Evolutionary conservation across 805 yeast genomes (phyloP), one percentile per base, ranked within the genome.

Genomic region (Limtongia smithiae): DNA sequence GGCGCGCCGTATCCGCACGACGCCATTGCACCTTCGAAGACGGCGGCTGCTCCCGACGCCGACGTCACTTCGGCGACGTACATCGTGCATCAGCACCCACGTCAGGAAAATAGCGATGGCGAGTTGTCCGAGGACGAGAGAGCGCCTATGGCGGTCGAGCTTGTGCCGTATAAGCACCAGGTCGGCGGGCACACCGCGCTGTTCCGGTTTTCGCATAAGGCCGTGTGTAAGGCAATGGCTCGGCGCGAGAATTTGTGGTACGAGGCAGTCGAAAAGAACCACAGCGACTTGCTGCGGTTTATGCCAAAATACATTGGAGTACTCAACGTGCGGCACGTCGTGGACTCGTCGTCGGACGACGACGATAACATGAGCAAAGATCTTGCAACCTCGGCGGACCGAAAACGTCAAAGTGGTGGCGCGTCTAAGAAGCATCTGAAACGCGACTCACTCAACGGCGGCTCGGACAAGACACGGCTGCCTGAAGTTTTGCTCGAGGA

Each of bases 171-270:
- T 68, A 82, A 83, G 48, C 89, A 93, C 64, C 89, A 86, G 63
- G 60, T 93, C 20, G 99, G 99, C 6, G 99, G 99, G 0, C 99
- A 93, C 65, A 91, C 97, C 0, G 97, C 97, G 1, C 89, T 93
- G 31, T 93, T 91, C 70, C 78, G 91, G 57, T 93, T 93, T 64
- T 84, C 95, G 3, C 85, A 82, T 59, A 74, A 86, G 50, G 97
- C 97, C 0, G 96, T 93, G 15, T 93, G 97, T 67, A 93, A 93
- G 67, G 93, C 93, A 0, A 72, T 94, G 52, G 87, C 89, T 52
- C 88, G 86, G 61, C 75, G 96, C 49, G 99, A 93, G 63, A 87
- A 93, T 68, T 69, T 74, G 54, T 90, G 95, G 84, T 93, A 93
- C 67, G 98, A 93, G 65, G 80, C 82, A 3, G 82, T 93, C 39